Evolutionary conservation across 2,329 filamentous ascomycete genomes (phyloP).

Genomic region (Hypoxylon sp.): DNA sequence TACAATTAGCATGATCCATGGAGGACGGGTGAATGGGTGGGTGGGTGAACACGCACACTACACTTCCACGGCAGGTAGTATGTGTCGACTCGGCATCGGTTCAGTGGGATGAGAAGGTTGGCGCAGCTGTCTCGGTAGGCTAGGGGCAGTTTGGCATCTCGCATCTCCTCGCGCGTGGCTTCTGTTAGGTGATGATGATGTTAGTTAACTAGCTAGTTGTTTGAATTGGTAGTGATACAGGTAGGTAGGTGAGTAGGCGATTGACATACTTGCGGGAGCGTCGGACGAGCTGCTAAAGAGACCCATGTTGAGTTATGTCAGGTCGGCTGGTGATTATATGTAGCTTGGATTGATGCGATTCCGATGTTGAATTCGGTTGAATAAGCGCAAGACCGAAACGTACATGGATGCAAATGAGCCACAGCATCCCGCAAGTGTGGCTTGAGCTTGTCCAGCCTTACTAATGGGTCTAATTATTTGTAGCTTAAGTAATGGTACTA

Average conservation of each 20-base stretch:
- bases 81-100: slow-evolving; percentile 89
- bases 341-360: too few relatives aligned
- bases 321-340: slow-evolving; percentile 1
- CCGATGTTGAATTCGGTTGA: too few relatives aligned
- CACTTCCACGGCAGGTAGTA: slow-evolving; percentile 99
- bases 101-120: slow-evolving; percentile 91
- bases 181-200: slow-evolving; percentile 57
- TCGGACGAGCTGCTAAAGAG: slow-evolving; percentile 41
- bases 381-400: too few relatives aligned
- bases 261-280: slow-evolving; percentile 41
- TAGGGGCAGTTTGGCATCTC: slow-evolving; percentile 85
- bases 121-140: slow-evolving; percentile 96
- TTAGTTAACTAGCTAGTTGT: too few relatives aligned
- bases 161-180: slow-evolving; percentile 92
- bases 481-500: too few relatives aligned
- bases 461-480: too few relatives aligned
- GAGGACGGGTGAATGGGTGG: too few relatives aligned
- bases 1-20: slow-evolving; percentile 2
- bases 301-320: slow-evolving; percentile 35
- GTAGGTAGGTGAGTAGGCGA: background rate
- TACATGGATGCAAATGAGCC: too few relatives aligned
- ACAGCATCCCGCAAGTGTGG: too few relatives aligned
- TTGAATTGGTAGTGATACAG: slow-evolving; percentile 7
- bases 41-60: slow-evolving; percentile 70
- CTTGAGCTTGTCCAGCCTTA: too few relatives aligned